A percentile compares a stretch with the other conserved stretches of the same genome.
These are phyloP conservation scores for Mycena vitilis DNA, from an alignment of 768 basidiomycete species.

Conservation along the genomic window DNA sequence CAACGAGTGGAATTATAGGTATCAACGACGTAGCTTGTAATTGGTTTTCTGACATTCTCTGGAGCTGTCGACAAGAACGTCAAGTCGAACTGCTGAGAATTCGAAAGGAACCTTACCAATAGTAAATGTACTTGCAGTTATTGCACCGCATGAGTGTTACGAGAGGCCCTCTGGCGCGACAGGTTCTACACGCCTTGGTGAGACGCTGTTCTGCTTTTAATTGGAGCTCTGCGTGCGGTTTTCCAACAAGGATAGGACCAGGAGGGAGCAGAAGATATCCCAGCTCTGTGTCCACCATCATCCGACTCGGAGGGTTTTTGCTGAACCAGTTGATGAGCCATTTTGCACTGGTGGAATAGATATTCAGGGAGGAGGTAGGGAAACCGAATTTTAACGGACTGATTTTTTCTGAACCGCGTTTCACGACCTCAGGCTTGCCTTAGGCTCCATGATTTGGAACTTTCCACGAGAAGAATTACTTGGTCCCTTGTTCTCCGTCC, in stretches of 20 bases:
- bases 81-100: conserved; percentile 4
- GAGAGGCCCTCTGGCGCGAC: conserved; percentile 34
- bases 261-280: conserved; percentile 14
- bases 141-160: conserved; percentile 36
- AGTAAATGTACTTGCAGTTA: conserved; percentile 40
- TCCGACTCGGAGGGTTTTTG: conserved; percentile 37
- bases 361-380: background rate
- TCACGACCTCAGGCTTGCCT: no score
- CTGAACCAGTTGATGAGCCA: conserved; percentile 37
- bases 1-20: background rate
- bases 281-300: background rate
- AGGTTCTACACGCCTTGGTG: conserved; percentile 35
- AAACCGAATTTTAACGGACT: conserved; percentile 26
- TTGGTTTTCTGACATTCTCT: background rate
- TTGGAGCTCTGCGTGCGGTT: conserved; percentile 30
- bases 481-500: no score
- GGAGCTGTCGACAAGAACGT: background rate
- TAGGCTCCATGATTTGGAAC: no score
- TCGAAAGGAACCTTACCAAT: conserved; percentile 34
- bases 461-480: no score
- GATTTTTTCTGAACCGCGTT: no score
- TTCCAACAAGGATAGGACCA: conserved; percentile 35
- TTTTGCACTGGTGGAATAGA: conserved; percentile 17
- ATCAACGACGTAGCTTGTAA: background rate
- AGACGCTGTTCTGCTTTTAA: conserved; percentile 32